Conservation (phyloP, 176 grass and related monocot genomes). For the Bonia amplexicaulis region DNA sequence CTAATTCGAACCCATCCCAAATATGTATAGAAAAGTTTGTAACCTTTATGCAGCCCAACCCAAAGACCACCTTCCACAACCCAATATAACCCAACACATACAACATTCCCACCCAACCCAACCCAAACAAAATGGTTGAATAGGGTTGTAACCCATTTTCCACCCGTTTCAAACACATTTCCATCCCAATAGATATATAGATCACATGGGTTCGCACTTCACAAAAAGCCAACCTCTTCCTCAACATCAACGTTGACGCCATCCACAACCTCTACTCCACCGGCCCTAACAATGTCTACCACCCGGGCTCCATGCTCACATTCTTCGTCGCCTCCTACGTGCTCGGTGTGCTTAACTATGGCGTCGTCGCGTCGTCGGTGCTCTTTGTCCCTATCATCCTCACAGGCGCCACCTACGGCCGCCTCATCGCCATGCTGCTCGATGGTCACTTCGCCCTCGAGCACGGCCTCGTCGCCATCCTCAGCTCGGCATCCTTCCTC, state of each 20-base stretch:
- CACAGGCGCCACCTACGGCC: conserved; percentile 80
- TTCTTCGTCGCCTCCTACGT: conserved; percentile 74
- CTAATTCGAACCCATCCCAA: too few relatives aligned
- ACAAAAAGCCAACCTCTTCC: conserved; percentile 55
- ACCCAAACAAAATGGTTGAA: too few relatives aligned
- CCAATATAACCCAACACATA: too few relatives aligned
- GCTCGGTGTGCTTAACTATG: conserved; percentile 79
- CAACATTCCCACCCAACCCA: too few relatives aligned
- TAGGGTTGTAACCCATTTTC: too few relatives aligned
- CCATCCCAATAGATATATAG: too few relatives aligned
- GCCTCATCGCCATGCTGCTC: conserved; percentile 62
- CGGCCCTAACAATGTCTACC: conserved; percentile 70
- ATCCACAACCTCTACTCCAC: conserved; percentile 81
- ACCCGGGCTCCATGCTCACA: conserved; percentile 48
- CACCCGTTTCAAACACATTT: too few relatives aligned
- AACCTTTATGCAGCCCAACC: too few relatives aligned
- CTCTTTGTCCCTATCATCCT: conserved; percentile 88
- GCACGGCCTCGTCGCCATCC: conserved; percentile 84
- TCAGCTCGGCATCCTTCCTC: conserved; percentile 82
- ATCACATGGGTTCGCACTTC: too few relatives aligned
- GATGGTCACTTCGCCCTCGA: conserved; percentile 50
- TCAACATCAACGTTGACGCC: conserved; percentile 84
- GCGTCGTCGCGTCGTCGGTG: conserved; percentile 75
- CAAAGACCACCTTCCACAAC: too few relatives aligned
- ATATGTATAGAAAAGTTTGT: too few relatives aligned